Evolutionary conservation across 306 rosid genomes (phyloP).

Genomic region (Rubus idaeus): DNA sequence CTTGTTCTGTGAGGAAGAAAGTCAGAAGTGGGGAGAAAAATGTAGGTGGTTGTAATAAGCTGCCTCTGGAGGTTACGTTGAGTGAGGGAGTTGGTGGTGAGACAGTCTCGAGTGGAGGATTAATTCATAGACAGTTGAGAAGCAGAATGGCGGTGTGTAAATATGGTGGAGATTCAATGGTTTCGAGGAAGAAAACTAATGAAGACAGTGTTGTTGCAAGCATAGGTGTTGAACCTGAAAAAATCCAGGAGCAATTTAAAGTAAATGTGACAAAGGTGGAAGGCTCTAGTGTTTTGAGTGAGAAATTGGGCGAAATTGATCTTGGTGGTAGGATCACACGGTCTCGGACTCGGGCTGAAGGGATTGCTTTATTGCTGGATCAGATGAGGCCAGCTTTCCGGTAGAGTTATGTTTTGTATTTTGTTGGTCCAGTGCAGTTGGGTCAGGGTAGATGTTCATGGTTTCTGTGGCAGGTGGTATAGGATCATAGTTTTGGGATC

Average conservation of each 20-base stretch:
- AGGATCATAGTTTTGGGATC: not conserved
- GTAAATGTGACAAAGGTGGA: not conserved
- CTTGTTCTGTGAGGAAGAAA: slow-evolving; percentile 15
- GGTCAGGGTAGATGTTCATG: not conserved
- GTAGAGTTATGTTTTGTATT: not conserved
- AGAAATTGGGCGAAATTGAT: not conserved
- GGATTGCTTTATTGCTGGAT: not conserved
- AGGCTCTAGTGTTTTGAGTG: slow-evolving; percentile 1
- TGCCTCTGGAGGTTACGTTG: not conserved
- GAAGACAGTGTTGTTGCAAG: not conserved
- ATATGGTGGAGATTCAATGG: slow-evolving; percentile 9
- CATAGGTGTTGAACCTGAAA: too few relatives aligned
- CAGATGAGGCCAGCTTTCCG: not conserved
- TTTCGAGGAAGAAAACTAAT: slow-evolving; percentile 6
- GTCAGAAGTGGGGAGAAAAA: slow-evolving; percentile 4
- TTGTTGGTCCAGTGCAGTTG: not conserved
- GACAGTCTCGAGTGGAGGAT: not conserved
- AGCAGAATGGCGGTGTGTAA: slow-evolving; percentile 7
- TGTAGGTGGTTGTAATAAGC: slow-evolving; percentile 7
- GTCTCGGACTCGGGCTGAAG: slow-evolving; percentile 6
- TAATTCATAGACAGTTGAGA: slow-evolving; percentile 6
- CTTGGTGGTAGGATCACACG: slow-evolving; percentile 8
- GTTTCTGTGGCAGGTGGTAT: not conserved
- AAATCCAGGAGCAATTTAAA: not conserved
- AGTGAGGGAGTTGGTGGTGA: not conserved